Percentiles rank a stretch among this genome's conserved stretches.
phyloP scores from a whole-genome alignment of 2,329 filamentous ascomycete genomes.

The Volutella citrinella region DNA sequence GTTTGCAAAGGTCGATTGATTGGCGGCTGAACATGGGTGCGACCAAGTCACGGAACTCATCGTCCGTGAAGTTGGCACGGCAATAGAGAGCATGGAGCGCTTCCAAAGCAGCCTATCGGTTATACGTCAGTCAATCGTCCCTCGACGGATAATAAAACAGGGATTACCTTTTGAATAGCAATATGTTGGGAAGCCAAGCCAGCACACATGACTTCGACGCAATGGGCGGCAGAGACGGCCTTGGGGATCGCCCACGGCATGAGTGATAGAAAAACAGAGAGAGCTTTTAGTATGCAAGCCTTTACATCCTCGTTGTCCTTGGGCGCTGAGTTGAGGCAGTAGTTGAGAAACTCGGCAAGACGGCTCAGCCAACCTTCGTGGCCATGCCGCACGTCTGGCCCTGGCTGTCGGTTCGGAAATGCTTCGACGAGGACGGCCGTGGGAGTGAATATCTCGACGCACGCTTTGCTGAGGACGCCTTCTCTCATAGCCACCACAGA shows the following conservation, averaged over 20 bases:
- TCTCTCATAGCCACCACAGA: slow-evolving; percentile 79
- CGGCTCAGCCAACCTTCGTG: slow-evolving; percentile 85
- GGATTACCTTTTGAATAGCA: slow-evolving; percentile 72
- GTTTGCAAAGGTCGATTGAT: slow-evolving; percentile 67
- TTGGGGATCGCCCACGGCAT: slow-evolving; percentile 87
- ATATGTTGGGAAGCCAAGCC: slow-evolving; percentile 69
- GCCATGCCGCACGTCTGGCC: slow-evolving; percentile 69
- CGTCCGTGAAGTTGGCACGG: slow-evolving; percentile 68
- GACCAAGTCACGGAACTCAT: slow-evolving; percentile 75
- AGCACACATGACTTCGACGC: slow-evolving; percentile 67
- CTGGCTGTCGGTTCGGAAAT: slow-evolving; percentile 69
- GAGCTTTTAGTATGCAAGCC: slow-evolving; percentile 69
- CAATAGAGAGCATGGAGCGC: slow-evolving; percentile 80
- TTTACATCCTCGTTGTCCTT: slow-evolving; percentile 65
- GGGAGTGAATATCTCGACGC: slow-evolving; percentile 92
- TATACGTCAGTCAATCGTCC: no score
- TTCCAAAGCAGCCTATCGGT: slow-evolving; percentile 78
- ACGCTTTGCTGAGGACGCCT: slow-evolving; percentile 79
- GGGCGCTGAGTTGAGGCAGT: slow-evolving; percentile 66
- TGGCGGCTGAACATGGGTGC: slow-evolving; percentile 74
- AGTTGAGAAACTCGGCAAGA: slow-evolving; percentile 68
- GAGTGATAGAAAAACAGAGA: slow-evolving; percentile 74
- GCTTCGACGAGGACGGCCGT: slow-evolving; percentile 69
- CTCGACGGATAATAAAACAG: no score
- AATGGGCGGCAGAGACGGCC: slow-evolving; percentile 69